Evolutionary conservation across 768 basidiomycete genomes (phyloP).

Genomic region (Hysterangium stoloniferum): DNA sequence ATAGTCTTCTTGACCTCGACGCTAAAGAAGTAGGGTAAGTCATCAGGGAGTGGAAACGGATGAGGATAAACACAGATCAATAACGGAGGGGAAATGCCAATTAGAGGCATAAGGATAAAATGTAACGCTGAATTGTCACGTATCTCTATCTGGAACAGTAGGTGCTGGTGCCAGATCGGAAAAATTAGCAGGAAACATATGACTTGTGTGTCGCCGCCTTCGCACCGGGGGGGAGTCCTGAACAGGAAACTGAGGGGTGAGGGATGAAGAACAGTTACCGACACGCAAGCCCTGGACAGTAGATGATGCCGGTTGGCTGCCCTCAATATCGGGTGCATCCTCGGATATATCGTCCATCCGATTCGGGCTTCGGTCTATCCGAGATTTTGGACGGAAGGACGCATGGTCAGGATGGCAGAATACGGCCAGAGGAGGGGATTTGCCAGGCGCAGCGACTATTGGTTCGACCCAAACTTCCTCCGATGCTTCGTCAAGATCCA

Average conservation of each 20-base stretch:
- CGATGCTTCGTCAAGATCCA: too few species aligned
- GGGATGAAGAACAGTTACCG: not conserved
- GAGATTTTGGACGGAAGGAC: not conserved
- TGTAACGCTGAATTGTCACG: too few species aligned
- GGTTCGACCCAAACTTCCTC: conserved; percentile 11
- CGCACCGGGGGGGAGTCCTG: conserved; percentile 56
- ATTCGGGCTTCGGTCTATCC: not conserved
- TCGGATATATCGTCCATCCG: conserved; percentile 10
- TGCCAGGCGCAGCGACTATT: not conserved
- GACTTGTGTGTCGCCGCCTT: conserved; percentile 64
- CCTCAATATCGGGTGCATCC: not conserved
- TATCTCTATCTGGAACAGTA: too few species aligned
- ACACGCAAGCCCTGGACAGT: conserved; percentile 7
- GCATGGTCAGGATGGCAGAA: not conserved
- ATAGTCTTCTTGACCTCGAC: too few species aligned
- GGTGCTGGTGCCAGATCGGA: conserved; percentile 57
- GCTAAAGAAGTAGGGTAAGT: too few species aligned
- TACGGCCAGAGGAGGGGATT: not conserved
- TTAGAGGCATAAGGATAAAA: too few species aligned
- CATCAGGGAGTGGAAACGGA: too few species aligned
- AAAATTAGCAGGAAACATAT: conserved; percentile 77
- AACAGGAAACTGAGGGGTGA: conserved; percentile 27
- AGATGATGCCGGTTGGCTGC: not conserved
- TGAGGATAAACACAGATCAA: too few species aligned
- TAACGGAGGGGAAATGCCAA: too few species aligned